A percentile compares a stretch with the other conserved stretches of the same genome.
Evolutionary conservation across 139 green algal genomes (phyloP).

Genomic region (Chlorella sp.): DNA sequence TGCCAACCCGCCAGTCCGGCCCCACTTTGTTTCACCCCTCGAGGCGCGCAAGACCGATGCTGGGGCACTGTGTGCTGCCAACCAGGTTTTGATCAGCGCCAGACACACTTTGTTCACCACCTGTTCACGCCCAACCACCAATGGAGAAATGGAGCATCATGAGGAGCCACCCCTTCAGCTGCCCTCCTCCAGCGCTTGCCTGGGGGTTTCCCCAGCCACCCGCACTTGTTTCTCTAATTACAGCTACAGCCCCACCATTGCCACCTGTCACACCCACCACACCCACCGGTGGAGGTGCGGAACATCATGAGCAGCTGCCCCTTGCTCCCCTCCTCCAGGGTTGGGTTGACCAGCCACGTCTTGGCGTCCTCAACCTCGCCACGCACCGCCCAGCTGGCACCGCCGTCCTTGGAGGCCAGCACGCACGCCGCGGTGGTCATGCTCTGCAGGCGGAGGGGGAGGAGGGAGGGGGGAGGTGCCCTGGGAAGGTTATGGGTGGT

Average conservation of each 20-base stretch:
- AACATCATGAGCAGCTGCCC: constrained; percentile 39
- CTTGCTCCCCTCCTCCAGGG: constrained; percentile 38
- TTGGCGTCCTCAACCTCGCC: constrained; percentile 38
- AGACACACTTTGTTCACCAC: no score
- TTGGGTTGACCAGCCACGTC: constrained; percentile 56
- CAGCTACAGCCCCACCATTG: no score
- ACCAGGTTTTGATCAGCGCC: no score
- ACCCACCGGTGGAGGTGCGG: constrained; percentile 12
- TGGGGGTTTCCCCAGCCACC: constrained; percentile 56
- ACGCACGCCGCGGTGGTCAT: constrained; percentile 35
- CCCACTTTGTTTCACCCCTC: no score
- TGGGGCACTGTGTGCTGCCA: no score
- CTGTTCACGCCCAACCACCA: neutral
- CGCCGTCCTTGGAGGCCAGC: constrained; percentile 29
- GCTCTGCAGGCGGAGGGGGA: neutral
- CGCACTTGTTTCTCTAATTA: no score
- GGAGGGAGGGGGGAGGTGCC: no score
- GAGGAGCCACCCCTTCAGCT: constrained; percentile 27
- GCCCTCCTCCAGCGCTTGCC: constrained; percentile 29
- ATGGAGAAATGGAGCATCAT: constrained; percentile 32
- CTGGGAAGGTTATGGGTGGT: no score
- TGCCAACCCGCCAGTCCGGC: no score
- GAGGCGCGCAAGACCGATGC: no score
- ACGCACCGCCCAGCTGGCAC: constrained; percentile 27
- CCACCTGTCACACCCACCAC: no score